phyloP scores from a whole-genome alignment of 2,329 filamentous ascomycete species.

The Fusarium compactum region DNA sequence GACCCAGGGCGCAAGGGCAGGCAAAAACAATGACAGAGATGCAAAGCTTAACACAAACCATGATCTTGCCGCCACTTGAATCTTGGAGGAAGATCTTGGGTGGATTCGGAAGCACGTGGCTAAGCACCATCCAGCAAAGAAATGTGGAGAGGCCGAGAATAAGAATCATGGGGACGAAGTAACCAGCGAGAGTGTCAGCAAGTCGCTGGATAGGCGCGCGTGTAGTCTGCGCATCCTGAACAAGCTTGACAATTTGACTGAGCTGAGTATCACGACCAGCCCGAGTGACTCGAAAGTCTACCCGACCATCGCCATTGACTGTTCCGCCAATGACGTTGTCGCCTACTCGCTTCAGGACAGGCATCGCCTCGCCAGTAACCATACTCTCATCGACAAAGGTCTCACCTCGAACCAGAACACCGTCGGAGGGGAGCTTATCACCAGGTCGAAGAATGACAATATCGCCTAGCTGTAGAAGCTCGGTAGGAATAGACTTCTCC shows the following conservation, averaged over 20 bases:
- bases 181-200: constrained; percentile 90
- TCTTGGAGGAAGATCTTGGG: constrained; percentile 87
- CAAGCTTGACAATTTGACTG: constrained; percentile 97
- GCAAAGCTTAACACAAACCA: constrained; percentile 97
- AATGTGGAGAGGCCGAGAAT: constrained; percentile 88
- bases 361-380: constrained; percentile 98
- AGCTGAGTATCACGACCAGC: constrained; percentile 96
- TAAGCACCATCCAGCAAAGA: constrained; percentile 92
- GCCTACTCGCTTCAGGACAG: constrained; percentile 88
- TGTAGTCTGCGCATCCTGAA: constrained; percentile 95
- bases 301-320: constrained; percentile 90
- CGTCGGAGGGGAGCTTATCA: constrained; percentile 96
- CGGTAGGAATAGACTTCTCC: constrained; percentile 89
- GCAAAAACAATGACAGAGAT: constrained; percentile 99
- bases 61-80: constrained; percentile 87
- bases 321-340: constrained; percentile 89
- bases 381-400: constrained; percentile 97
- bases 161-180: constrained; percentile 93
- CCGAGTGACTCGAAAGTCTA: constrained; percentile 92
- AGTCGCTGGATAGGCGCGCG: constrained; percentile 94
- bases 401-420: constrained; percentile 85
- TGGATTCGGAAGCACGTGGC: constrained; percentile 85
- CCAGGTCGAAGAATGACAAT: constrained; percentile 93
- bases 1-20: constrained; percentile 94
- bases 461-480: constrained; percentile 93